A percentile compares a stretch with the other conserved stretches of the same genome.
Evolutionary conservation across 2,329 filamentous ascomycete species (phyloP).

Genomic region (Colletotrichum kahawae): DNA sequence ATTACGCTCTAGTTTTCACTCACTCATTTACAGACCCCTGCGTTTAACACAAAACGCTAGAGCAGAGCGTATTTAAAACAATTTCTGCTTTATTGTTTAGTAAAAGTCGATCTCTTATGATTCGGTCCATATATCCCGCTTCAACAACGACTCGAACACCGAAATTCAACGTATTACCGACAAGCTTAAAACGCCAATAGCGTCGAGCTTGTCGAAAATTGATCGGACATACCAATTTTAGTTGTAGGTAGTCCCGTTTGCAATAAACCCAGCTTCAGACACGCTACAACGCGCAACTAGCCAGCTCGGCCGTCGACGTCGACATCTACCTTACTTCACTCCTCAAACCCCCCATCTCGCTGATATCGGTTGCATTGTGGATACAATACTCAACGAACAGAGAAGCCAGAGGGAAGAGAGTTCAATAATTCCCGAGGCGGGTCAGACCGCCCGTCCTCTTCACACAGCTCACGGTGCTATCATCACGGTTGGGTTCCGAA

Average conservation of each 20-base stretch:
- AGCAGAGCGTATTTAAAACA: not conserved
- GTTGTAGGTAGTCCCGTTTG: no score
- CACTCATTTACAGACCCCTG: accelerated
- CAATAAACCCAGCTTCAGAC: no score
- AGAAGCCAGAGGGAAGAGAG: not conserved
- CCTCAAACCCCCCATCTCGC: not conserved
- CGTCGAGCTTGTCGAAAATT: no score
- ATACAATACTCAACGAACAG: not conserved
- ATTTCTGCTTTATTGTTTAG: not conserved
- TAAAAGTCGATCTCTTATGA: not conserved
- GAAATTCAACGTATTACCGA: no score
- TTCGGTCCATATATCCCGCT: not conserved
- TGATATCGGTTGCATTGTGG: not conserved
- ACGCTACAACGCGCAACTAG: no score
- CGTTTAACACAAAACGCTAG: accelerated
- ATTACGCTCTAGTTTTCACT: not conserved
- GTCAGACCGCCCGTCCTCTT: not conserved
- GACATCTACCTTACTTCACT: not conserved
- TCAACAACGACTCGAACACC: not conserved
- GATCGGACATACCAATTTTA: no score
- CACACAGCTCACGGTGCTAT: not conserved
- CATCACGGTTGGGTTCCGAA: not conserved
- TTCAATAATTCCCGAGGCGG: not conserved
- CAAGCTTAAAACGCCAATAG: no score
- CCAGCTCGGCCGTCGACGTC: not conserved